Base-by-base conservation (phyloP, 1,139 yeast genomes). In the Protomyces gravidus region DNA sequence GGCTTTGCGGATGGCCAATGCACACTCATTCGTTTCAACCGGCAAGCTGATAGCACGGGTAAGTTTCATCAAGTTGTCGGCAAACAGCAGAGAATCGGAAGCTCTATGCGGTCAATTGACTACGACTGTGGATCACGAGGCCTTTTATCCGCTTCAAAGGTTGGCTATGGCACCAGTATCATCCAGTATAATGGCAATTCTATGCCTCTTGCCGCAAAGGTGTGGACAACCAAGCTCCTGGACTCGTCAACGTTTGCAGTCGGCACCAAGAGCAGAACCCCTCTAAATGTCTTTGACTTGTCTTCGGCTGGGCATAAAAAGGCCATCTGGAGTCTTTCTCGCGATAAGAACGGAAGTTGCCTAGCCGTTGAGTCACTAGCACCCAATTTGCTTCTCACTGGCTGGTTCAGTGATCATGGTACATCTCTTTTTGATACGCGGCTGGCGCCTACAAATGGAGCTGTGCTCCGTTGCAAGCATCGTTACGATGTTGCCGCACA, bases 1-100 rank as follows among this genome's bases (percentile, higher is more conserved):
- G 40, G 58, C 28, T 53, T 33, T 36, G 58, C 48, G 9, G 58
- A 53, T 11, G 58, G 58, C 36, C 47, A 47, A n/a, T 32, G 42
- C 11, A 45, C 42, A 27, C 49, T 36, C 25, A 13, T 45, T 26
- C 36, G 28, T 25, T 27, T 46, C 7, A 23, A 15, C 5, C 33
- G 15, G 1, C 5, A 5, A 1, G 6, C 51, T 11, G 39, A 25
- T 19, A 15, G 36, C 7, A n/a, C n/a, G n/a, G n/a, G n/a, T n/a
- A n/a, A n/a, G n/a, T n/a, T n/a, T n/a, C n/a, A n/a, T n/a, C n/a
- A n/a, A n/a, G n/a, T n/a, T n/a, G n/a, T n/a, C n/a, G n/a, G n/a
- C n/a, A n/a, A n/a, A n/a, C n/a, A n/a, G n/a, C n/a, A n/a, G n/a
- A n/a, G n/a, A n/a, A 30, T 30, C 36, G 32, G 48, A 2, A 21